Conservation (phyloP, 2,329 filamentous ascomycete species). For the Epichloe bromicola region DNA sequence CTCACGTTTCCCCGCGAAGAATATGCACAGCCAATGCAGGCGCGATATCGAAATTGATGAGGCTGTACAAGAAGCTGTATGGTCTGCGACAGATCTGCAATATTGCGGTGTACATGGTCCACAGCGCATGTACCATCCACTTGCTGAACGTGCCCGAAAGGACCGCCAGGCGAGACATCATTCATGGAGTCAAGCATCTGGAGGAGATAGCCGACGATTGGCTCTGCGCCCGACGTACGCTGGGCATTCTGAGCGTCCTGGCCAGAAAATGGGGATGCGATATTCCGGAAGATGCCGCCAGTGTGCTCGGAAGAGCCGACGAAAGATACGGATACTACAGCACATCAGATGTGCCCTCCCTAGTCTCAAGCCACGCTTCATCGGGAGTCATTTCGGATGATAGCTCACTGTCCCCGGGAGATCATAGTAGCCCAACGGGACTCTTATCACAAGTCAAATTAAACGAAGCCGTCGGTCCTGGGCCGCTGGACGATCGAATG, state of each 20-base stretch:
- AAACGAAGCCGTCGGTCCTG: constrained; percentile 3
- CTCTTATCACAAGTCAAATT: constrained; percentile 19
- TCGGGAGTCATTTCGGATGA: constrained; percentile 19
- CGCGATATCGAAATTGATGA: constrained; percentile 84
- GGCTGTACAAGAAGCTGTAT: constrained; percentile 85
- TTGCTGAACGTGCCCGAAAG: constrained; percentile 82
- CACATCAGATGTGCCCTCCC: constrained; percentile 47
- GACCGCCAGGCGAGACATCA: constrained; percentile 77
- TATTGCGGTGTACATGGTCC: constrained; percentile 88
- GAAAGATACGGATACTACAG: constrained; percentile 64
- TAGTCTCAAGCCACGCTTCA: constrained; percentile 22
- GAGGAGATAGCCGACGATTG: constrained; percentile 95
- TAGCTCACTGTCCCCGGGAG: constrained; percentile 12
- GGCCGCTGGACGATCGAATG: constrained; percentile 6
- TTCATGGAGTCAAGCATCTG: constrained; percentile 78
- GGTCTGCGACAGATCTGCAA: constrained; percentile 91
- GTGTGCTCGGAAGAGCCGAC: constrained; percentile 66
- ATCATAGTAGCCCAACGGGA: constrained; percentile 21
- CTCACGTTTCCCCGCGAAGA: constrained; percentile 79
- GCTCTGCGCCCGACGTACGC: constrained; percentile 74
- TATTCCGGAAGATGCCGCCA: constrained; percentile 68
- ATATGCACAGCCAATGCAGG: constrained; percentile 83
- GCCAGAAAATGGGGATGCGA: constrained; percentile 83
- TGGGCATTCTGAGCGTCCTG: constrained; percentile 74
- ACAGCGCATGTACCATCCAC: constrained; percentile 90